These are phyloP conservation scores for Physaria fendleri DNA, from an alignment of 345 rosid genomes.

Conservation along the genomic window DNA sequence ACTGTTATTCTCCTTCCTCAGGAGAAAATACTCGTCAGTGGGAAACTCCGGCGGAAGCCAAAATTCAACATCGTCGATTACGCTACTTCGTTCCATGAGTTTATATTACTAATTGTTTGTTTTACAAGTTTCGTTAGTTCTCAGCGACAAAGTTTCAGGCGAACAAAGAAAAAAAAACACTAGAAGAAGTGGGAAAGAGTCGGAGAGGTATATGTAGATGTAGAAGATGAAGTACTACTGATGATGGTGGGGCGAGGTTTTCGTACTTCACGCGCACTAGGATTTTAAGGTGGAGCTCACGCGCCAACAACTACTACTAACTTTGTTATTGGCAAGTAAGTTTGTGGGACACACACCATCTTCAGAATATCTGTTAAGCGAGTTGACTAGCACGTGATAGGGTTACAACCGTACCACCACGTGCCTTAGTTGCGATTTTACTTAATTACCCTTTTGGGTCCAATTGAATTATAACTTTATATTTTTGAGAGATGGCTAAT, in stretches of 20 bases:
- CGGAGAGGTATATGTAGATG: slow-evolving; percentile 35
- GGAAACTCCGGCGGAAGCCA: slow-evolving; percentile 77
- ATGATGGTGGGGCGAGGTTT: slow-evolving; percentile 10
- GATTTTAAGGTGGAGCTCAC: neutral
- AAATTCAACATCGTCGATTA: slow-evolving; percentile 60
- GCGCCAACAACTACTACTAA: slow-evolving; percentile 6
- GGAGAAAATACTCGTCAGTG: slow-evolving; percentile 46
- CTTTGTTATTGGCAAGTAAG: neutral
- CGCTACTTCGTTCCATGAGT: slow-evolving; percentile 61
- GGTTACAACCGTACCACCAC: slow-evolving; percentile 8
- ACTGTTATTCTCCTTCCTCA: slow-evolving; percentile 12
- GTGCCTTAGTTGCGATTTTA: neutral
- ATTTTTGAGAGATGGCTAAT: too few relatives aligned
- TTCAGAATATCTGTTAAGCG: slow-evolving; percentile 7
- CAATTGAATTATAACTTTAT: neutral
- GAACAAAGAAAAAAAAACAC: too few relatives aligned
- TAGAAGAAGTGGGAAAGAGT: slow-evolving; percentile 3
- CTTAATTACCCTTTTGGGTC: slow-evolving; percentile 3
- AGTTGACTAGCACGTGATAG: slow-evolving; percentile 21
- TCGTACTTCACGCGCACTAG: slow-evolving; percentile 18
- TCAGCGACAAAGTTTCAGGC: slow-evolving; percentile 31
- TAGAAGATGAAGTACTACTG: neutral
- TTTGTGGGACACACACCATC: neutral
- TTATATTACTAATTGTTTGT: slow-evolving; percentile 13
- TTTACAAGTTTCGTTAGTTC: slow-evolving; percentile 34